Percentiles rank a stretch among this genome's conserved stretches.
These are phyloP conservation scores for Solanum chiquidenum DNA, from an alignment of 257 asterid species.

Conservation along the genomic window DNA sequence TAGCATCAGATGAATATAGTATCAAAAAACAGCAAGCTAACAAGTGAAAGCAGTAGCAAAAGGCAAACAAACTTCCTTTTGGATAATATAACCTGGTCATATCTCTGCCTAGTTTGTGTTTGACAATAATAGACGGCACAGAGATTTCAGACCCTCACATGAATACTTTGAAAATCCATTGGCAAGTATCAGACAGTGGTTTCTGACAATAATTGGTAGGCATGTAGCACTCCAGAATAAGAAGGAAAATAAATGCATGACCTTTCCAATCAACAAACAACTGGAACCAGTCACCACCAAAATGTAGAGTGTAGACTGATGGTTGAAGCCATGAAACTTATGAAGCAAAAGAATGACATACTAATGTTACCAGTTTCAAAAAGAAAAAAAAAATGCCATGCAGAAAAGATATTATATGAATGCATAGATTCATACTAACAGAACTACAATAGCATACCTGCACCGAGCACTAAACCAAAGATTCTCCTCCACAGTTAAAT, in stretches of 20 bases:
- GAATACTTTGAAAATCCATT: neutral
- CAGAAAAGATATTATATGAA: neutral
- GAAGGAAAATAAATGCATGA: neutral
- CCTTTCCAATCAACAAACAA: neutral
- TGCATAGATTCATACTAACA: neutral
- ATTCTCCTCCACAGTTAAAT: slow-evolving; percentile 96
- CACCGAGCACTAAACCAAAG: slow-evolving; percentile 99
- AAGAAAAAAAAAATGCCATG: neutral
- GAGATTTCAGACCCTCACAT: neutral
- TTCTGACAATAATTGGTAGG: neutral
- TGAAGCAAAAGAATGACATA: neutral
- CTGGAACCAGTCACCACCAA: neutral
- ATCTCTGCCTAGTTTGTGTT: neutral
- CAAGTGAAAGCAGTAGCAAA: neutral
- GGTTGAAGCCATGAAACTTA: neutral
- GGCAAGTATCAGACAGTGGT: neutral
- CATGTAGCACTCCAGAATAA: neutral
- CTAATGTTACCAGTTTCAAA: neutral
- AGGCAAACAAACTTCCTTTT: neutral
- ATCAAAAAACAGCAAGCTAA: neutral
- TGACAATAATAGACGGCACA: neutral
- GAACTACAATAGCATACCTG: slow-evolving; percentile 43
- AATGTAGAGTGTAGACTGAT: neutral
- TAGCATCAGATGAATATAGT: neutral
- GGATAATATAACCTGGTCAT: neutral